These are phyloP conservation scores for Mycena filopes DNA, from an alignment of 768 basidiomycete species.

Conservation along the genomic window DNA sequence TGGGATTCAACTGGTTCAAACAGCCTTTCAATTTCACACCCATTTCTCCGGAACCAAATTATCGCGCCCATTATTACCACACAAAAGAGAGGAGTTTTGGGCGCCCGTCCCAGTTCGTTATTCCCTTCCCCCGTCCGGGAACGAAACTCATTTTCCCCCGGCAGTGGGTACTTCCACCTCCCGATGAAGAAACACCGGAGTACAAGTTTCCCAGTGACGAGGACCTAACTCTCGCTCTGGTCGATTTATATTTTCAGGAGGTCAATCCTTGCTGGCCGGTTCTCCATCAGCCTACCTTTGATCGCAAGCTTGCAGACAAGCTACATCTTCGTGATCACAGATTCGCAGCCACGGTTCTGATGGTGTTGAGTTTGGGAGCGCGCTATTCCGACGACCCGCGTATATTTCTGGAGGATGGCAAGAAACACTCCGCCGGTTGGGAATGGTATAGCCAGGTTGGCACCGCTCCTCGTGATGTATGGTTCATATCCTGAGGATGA, in stretches of 20 bases:
- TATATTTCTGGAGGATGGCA: constrained; percentile 54
- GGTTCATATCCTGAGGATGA: neutral
- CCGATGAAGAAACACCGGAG: constrained; percentile 34
- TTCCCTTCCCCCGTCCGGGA: neutral
- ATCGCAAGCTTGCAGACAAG: constrained; percentile 57
- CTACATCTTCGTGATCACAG: constrained; percentile 60
- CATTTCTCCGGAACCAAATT: constrained; percentile 1
- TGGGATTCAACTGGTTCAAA: constrained; percentile 60
- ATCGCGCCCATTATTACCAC: constrained; percentile 34
- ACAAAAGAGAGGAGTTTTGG: constrained; percentile 62
- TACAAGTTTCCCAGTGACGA: constrained; percentile 58
- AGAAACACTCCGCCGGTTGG: constrained; percentile 63
- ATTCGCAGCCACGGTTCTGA: constrained; percentile 51
- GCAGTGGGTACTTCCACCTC: constrained; percentile 17
- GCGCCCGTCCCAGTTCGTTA: constrained; percentile 51
- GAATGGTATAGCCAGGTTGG: constrained; percentile 58
- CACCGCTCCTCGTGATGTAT: neutral
- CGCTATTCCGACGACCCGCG: constrained; percentile 70
- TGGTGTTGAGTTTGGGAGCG: constrained; percentile 62
- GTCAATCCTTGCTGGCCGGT: constrained; percentile 69
- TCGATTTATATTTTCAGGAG: constrained; percentile 66
- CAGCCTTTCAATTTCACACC: constrained; percentile 63
- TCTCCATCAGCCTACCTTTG: constrained; percentile 79
- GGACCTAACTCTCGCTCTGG: constrained; percentile 53
- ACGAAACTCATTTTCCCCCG: neutral